Percentiles rank a stretch among this genome's conserved stretches.
These are phyloP conservation scores for Aspergillus brasiliensis DNA, from an alignment of 2,329 filamentous ascomycete genomes.

Conservation along the genomic window DNA sequence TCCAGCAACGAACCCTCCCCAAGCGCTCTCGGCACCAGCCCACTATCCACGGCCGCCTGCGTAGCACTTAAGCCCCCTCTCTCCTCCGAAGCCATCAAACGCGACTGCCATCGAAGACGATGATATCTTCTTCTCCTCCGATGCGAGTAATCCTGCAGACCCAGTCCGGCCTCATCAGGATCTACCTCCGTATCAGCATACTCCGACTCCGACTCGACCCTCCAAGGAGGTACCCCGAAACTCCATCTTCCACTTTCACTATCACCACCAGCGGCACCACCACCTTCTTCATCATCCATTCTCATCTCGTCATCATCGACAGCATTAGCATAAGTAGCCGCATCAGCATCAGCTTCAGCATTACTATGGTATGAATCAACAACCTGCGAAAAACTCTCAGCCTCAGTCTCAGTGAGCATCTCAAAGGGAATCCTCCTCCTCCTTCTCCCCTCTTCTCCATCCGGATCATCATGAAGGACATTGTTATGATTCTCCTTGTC, in stretches of 20 bases:
- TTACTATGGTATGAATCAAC: background rate
- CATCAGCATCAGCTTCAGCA: background rate
- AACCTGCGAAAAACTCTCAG: background rate
- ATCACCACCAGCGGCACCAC: too few species aligned
- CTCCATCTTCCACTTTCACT: too few species aligned
- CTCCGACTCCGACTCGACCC: background rate
- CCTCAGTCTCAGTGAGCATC: background rate
- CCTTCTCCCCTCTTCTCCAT: background rate
- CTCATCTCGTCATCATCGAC: background rate
- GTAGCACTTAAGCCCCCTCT: slow-evolving; percentile 6
- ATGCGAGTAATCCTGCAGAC: background rate
- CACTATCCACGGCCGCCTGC: slow-evolving; percentile 3
- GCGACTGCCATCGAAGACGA: background rate
- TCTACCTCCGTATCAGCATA: background rate
- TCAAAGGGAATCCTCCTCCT: background rate
- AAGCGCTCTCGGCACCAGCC: background rate
- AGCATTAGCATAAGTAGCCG: background rate
- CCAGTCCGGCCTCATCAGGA: background rate
- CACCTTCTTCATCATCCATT: background rate
- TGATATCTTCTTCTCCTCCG: background rate
- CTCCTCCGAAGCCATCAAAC: background rate
- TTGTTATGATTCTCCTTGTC: slow-evolving; percentile 6
- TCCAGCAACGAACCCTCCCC: background rate
- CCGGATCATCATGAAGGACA: background rate
- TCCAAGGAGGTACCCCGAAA: too few species aligned